Conservation (phyloP, 2,329 filamentous ascomycete genomes). For the Aspergillus viridinutans region DNA sequence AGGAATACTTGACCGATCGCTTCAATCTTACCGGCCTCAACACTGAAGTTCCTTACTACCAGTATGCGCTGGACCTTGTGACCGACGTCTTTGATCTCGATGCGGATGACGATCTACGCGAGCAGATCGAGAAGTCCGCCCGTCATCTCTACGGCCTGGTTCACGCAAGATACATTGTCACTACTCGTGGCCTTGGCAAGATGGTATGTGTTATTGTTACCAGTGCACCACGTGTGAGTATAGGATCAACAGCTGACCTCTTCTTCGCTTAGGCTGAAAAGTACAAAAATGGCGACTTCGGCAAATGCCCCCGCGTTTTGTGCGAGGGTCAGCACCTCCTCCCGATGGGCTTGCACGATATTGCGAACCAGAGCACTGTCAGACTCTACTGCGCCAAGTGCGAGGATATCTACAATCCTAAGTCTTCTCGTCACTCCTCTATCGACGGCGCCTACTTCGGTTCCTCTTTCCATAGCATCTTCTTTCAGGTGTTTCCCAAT, state of each 20-base stretch:
- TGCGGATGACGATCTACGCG: constrained; percentile 96
- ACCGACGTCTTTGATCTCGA: constrained; percentile 98
- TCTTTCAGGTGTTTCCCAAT: constrained; percentile 95
- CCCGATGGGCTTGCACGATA: constrained; percentile 89
- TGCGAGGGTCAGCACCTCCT: constrained; percentile 90
- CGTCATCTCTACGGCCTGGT: constrained; percentile 93
- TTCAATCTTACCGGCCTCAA: constrained; percentile 98
- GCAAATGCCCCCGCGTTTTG: constrained; percentile 94
- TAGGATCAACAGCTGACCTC: constrained; percentile 2
- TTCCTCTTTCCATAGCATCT: constrained; percentile 96
- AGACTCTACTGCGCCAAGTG: constrained; percentile 97
- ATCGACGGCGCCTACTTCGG: constrained; percentile 99
- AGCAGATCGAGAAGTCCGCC: constrained; percentile 96
- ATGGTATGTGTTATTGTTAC: constrained; percentile 64
- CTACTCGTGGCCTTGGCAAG: constrained; percentile 85
- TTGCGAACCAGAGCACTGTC: constrained; percentile 81
- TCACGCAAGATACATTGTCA: constrained; percentile 94
- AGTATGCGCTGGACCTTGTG: constrained; percentile 95
- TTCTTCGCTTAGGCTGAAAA: constrained; percentile 72
- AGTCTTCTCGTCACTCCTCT: constrained; percentile 88
- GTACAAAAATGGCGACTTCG: constrained; percentile 97
- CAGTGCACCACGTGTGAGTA: neutral
- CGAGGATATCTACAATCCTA: constrained; percentile 98
- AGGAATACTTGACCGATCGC: constrained; percentile 95
- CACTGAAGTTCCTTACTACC: constrained; percentile 96